Base-by-base conservation (phyloP, 73 alveolate genomes). In the Paramecium biaurelia region DNA sequence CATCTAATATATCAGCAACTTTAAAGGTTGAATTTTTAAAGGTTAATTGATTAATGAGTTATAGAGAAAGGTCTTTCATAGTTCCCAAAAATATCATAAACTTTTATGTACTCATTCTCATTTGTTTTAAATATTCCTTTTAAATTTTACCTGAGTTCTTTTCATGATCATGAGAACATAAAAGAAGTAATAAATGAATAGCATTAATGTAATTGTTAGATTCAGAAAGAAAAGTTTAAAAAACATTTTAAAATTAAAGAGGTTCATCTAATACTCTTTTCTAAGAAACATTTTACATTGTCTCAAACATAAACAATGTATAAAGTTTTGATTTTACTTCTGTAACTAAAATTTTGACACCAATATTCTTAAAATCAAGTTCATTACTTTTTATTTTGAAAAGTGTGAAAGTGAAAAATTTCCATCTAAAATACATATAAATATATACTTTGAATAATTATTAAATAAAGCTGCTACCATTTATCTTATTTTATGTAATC, bases 51-150 rank as follows among this genome's bases (percentile, higher is more conserved):
- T 45, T 79, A 0, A 47, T 41, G 4, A 79, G 42, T 45, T 79
- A 10, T 4, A 43, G 37, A 34, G 90, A n/a, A 0, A 79, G 57
- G 28, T 79, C 90, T 21, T 79, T 79, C 70, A 79, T 79, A 2
- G 70, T 41, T 11, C 47, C 28, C 20, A 79, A 45, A 47, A 79
- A 79, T 7, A 45, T 79, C 90, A 79, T 79, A 42, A 43, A 26
- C 28, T 79, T 79, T 79, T 30, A 23, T 11, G 90, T 79, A 20
- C 70, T 47, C 90, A 79, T 79, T 79, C 76, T 79, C 90, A 79
- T 79, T 24, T 41, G 24, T 47, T 43, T 47, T 79, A 79, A 24
- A 45, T 79, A 79, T 20, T 79, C 90, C 43, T 79, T 79, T 11
- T 11, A 45, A 10, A 79, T 57, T 79, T 24, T 79, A 15, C 47